phyloP scores from a whole-genome alignment of 805 yeast genomes.

The Danielozyma ontarioensis region DNA sequence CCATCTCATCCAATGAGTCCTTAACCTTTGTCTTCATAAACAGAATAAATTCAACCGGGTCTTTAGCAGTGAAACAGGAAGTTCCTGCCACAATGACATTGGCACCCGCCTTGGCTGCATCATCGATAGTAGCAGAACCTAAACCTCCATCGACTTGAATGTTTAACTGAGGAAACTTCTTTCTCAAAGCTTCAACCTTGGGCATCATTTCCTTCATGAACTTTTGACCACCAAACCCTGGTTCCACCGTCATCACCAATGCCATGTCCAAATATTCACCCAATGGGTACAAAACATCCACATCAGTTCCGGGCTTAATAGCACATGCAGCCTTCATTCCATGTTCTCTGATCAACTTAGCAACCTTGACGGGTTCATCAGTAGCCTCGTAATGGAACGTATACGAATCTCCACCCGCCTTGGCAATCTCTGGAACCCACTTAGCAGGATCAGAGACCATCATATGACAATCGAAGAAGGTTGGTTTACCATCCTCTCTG shows the following conservation, averaged over 20 bases:
- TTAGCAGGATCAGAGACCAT: slow-evolving; percentile 91
- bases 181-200: slow-evolving; percentile 75
- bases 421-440: slow-evolving; percentile 90
- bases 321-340: slow-evolving; percentile 97
- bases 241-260: slow-evolving; percentile 97
- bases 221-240: slow-evolving; percentile 98
- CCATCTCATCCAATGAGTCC: slow-evolving; percentile 41
- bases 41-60: slow-evolving; percentile 71
- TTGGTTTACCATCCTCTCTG: slow-evolving; percentile 44
- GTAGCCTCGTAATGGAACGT: slow-evolving; percentile 96
- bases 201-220: slow-evolving; percentile 97
- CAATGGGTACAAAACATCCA: slow-evolving; percentile 71
- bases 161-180: slow-evolving; percentile 68
- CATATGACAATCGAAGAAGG: slow-evolving; percentile 93
- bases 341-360: slow-evolving; percentile 64
- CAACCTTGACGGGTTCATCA: slow-evolving; percentile 66
- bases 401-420: slow-evolving; percentile 92
- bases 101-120: slow-evolving; percentile 96
- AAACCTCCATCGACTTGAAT: slow-evolving; percentile 97
- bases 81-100: slow-evolving; percentile 98
- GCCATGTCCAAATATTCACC: slow-evolving; percentile 86
- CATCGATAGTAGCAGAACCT: slow-evolving; percentile 76
- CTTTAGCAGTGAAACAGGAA: slow-evolving; percentile 78
- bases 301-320: slow-evolving; percentile 87
- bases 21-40: slow-evolving; percentile 62